Conservation (phyloP, 2,329 filamentous ascomycete species). For the Hyphodiscus sp. region DNA sequence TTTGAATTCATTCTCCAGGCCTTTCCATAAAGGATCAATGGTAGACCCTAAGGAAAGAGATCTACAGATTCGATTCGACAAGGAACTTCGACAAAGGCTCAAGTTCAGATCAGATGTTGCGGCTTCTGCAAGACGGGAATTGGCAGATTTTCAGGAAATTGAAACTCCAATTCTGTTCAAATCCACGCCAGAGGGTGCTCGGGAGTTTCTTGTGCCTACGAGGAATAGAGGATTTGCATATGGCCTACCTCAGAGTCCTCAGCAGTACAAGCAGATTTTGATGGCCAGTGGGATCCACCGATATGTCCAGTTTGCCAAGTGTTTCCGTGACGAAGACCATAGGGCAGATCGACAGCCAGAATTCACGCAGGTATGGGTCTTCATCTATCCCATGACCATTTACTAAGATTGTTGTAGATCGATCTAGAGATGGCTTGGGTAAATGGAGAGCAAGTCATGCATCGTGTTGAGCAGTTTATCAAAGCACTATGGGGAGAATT, state of each 20-base stretch:
- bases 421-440: slow-evolving; percentile 94
- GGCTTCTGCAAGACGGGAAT: slow-evolving; percentile 40
- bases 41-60: slow-evolving; percentile 74
- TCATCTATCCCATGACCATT: background rate
- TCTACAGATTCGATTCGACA: slow-evolving; percentile 74
- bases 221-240: slow-evolving; percentile 71
- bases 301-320: slow-evolving; percentile 91
- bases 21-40: slow-evolving; percentile 64
- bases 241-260: slow-evolving; percentile 89
- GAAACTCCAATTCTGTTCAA: slow-evolving; percentile 96
- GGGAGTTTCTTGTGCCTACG: slow-evolving; percentile 91
- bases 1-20: slow-evolving; percentile 66
- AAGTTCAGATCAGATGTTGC: slow-evolving; percentile 57
- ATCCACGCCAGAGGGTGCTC: slow-evolving; percentile 89
- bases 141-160: slow-evolving; percentile 45
- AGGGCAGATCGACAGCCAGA: slow-evolving; percentile 91
- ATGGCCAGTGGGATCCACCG: slow-evolving; percentile 80
- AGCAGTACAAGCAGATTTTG: slow-evolving; percentile 97
- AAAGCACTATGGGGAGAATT: slow-evolving; percentile 20
- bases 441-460: slow-evolving; percentile 64
- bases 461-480: slow-evolving; percentile 24
- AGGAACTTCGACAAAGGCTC: slow-evolving; percentile 60
- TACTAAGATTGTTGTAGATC: slow-evolving; percentile 44
- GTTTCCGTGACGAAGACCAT: slow-evolving; percentile 92
- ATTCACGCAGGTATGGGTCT: slow-evolving; percentile 69